A percentile compares a stretch with the other conserved stretches of the same genome.
These are phyloP conservation scores for Termitomyces sp. DNA, from an alignment of 768 basidiomycete species.

Conservation along the genomic window DNA sequence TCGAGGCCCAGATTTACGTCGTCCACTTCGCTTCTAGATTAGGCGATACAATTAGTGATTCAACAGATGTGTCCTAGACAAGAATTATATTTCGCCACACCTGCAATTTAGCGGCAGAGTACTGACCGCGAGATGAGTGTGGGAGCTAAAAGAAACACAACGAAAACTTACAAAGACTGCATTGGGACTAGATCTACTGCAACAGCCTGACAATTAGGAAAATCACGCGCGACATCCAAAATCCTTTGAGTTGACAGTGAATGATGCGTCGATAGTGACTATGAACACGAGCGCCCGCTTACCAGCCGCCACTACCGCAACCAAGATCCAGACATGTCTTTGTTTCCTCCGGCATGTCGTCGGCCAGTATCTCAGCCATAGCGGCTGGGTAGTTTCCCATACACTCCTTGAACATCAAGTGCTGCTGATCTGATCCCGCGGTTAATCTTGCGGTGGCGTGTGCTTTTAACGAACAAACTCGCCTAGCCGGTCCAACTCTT, in stretches of 20 bases:
- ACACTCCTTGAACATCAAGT: conserved; percentile 54
- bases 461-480: conserved; percentile 14
- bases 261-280: not conserved
- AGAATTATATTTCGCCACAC: conserved; percentile 23
- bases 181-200: conserved; percentile 80
- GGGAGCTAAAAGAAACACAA: conserved; percentile 11
- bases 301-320: conserved; percentile 79
- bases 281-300: conserved; percentile 12
- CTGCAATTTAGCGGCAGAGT: conserved; percentile 67
- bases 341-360: conserved; percentile 48
- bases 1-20: conserved; percentile 82
- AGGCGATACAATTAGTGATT: conserved; percentile 6
- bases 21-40: conserved; percentile 69
- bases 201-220: conserved; percentile 60
- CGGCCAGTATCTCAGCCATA: conserved; percentile 51
- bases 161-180: conserved; percentile 53
- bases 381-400: conserved; percentile 66
- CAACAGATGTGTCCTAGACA: not conserved
- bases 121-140: conserved; percentile 26
- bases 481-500: conserved; percentile 70
- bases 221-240: conserved; percentile 66
- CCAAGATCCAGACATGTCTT: conserved; percentile 72
- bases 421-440: conserved; percentile 51
- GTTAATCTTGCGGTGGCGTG: not conserved
- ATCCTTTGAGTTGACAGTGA: conserved; percentile 43